These are phyloP conservation scores for Termitomyces sp. DNA, from an alignment of 768 basidiomycete species.

Conservation along the genomic window DNA sequence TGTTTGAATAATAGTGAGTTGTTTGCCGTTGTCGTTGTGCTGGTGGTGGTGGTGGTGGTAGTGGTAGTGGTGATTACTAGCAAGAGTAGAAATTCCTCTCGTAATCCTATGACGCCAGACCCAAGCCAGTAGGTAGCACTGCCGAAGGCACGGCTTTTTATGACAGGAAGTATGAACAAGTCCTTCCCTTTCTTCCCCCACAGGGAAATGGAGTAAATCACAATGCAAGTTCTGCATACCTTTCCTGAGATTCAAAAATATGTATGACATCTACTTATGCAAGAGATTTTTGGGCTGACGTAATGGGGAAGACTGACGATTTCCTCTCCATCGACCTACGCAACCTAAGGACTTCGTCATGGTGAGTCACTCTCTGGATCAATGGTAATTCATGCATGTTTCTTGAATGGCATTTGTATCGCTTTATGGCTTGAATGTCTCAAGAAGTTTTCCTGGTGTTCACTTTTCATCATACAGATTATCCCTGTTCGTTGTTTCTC, in stretches of 20 bases:
- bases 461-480: slow-evolving; percentile 47
- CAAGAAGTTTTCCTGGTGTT: background rate
- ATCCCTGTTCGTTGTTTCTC: slow-evolving; percentile 96
- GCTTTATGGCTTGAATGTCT: background rate
- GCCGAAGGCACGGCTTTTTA: no score
- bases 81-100: no score
- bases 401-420: background rate
- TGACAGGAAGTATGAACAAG: no score
- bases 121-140: background rate
- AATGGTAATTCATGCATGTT: background rate
- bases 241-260: no score
- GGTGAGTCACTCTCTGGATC: no score
- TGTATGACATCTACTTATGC: no score
- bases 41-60: no score
- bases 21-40: background rate
- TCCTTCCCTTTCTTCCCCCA: no score
- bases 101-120: background rate
- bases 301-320: background rate
- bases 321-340: background rate
- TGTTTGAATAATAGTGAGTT: background rate
- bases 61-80: no score
- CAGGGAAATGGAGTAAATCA: background rate
- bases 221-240: background rate
- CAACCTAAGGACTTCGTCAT: background rate
- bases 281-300: slow-evolving; percentile 1